Base-by-base conservation (phyloP, 495 filamentous ascomycete species). In the Friedmanniomyces simplex region DNA sequence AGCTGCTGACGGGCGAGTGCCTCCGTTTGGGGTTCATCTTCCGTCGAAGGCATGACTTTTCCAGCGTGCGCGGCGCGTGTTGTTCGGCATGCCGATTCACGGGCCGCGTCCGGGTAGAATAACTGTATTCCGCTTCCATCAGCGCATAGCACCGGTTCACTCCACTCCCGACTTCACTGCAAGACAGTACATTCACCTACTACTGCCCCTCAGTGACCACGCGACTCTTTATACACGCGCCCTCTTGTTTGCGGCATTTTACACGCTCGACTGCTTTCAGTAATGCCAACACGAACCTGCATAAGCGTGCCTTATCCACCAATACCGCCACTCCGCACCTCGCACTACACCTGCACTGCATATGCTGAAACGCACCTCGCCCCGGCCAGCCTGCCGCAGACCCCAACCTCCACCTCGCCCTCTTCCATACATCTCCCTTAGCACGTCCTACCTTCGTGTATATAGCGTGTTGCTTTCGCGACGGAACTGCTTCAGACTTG, bases 391-490 rank as follows among this genome's bases (percentile, higher is more conserved):
- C 37, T 25, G 36, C 48, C 20, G 16, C 43, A 50, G 34, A 6
- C 45, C 53, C 52, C 39, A 47, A 50, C 22, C 55, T 41, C 49
- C 59, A 28, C 30, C 49, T 28, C 28, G 7, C 4, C 14, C 36
- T 36, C 34, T n/a, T 50, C 59, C 59, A 62, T 58, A 57, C 59
- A 62, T 32, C 16, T 21, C 7, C 25, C 22, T 41, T 4, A 21
- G 16, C 28, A 26, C 58, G 59, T 62, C 36, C 54, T 53, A 13
- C 28, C 58, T 55, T 62, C 59, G 59, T 45, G 59, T 32, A 50
- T 55, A 61, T 54, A 51, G 54, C 54, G 54, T 51, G 46, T 50
- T 50, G 30, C 37, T 50, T 50, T 57, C 54, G 53, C 53, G 53
- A 47, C 25, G 6, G 25, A 12, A 52, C 3, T 24, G 46, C 46